phyloP scores from a whole-genome alignment of 805 yeast species.

The Kodamaea neixiangensis region DNA sequence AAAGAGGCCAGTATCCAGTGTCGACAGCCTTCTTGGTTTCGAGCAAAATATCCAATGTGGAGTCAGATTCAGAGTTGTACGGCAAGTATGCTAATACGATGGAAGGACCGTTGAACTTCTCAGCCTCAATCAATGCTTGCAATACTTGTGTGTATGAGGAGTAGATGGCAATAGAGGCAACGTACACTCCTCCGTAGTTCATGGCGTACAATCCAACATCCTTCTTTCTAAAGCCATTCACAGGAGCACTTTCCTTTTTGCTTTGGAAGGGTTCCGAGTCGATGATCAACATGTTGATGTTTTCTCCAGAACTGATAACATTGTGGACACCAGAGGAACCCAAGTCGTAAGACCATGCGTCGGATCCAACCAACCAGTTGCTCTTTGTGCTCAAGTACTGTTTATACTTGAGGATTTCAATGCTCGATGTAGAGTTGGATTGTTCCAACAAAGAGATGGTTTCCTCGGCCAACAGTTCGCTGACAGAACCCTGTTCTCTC shows the following conservation, averaged over 20 bases:
- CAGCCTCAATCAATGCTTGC: slow-evolving; percentile 89
- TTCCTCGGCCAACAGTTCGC: slow-evolving; percentile 26
- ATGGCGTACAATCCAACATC: slow-evolving; percentile 93
- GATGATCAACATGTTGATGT: slow-evolving; percentile 80
- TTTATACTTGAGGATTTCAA: slow-evolving; percentile 47
- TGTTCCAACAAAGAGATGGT: slow-evolving; percentile 40
- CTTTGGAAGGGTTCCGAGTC: slow-evolving; percentile 74
- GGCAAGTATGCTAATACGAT: slow-evolving; percentile 90
- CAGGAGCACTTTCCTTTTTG: slow-evolving; percentile 25
- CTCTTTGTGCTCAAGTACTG: slow-evolving; percentile 51
- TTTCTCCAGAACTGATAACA: slow-evolving; percentile 70
- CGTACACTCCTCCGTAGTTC: slow-evolving; percentile 87
- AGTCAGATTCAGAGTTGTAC: slow-evolving; percentile 59
- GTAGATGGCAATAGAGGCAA: slow-evolving; percentile 92
- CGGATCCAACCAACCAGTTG: slow-evolving; percentile 90
- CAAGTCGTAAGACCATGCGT: slow-evolving; percentile 91
- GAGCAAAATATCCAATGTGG: slow-evolving; percentile 72
- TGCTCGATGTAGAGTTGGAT: slow-evolving; percentile 42
- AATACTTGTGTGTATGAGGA: slow-evolving; percentile 91
- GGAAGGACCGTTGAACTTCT: slow-evolving; percentile 85
- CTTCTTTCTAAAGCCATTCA: slow-evolving; percentile 59
- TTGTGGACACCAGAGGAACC: slow-evolving; percentile 92
- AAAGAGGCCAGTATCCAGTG: slow-evolving; percentile 95
- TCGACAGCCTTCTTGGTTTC: slow-evolving; percentile 90
- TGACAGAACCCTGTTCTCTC: slow-evolving; percentile 34